These are phyloP conservation scores for Diddensiella santjacobensis DNA, from an alignment of 805 yeast species.

Conservation along the genomic window DNA sequence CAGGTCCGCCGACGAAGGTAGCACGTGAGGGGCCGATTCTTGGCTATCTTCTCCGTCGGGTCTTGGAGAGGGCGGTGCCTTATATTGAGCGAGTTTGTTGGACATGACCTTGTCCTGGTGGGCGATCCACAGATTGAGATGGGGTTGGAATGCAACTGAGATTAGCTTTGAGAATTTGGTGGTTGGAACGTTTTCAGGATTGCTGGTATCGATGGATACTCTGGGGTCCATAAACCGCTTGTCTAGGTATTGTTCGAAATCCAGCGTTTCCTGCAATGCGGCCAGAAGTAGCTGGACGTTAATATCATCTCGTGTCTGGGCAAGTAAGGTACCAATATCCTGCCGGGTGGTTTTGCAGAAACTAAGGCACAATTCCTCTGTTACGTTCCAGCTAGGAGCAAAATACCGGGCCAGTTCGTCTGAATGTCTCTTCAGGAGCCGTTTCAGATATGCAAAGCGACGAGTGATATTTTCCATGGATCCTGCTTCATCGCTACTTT, in stretches of 20 bases:
- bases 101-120: constrained; percentile 70
- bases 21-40: constrained; percentile 51
- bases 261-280: constrained; percentile 71
- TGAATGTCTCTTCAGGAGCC: constrained; percentile 58
- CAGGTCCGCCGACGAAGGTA: constrained; percentile 83
- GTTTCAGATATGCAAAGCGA: constrained; percentile 76
- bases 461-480: constrained; percentile 81
- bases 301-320: constrained; percentile 26
- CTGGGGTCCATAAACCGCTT: constrained; percentile 43
- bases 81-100: constrained; percentile 59
- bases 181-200: constrained; percentile 3
- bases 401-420: constrained; percentile 51
- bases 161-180: constrained; percentile 41
- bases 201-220: constrained; percentile 8
- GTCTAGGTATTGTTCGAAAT: constrained; percentile 73
- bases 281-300: constrained; percentile 64
- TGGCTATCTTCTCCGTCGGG: constrained; percentile 37
- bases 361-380: constrained; percentile 50
- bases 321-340: constrained; percentile 56
- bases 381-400: constrained; percentile 71
- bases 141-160: constrained; percentile 78
- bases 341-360: constrained; percentile 68
- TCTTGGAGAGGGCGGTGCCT: constrained; percentile 40
- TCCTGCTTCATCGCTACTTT: constrained; percentile 86
- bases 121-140: constrained; percentile 76